Evolutionary conservation across 352 stramenopile species (phyloP), one percentile per base, ranked within the genome.

Genomic region (Thalassiosira mediterranea): DNA sequence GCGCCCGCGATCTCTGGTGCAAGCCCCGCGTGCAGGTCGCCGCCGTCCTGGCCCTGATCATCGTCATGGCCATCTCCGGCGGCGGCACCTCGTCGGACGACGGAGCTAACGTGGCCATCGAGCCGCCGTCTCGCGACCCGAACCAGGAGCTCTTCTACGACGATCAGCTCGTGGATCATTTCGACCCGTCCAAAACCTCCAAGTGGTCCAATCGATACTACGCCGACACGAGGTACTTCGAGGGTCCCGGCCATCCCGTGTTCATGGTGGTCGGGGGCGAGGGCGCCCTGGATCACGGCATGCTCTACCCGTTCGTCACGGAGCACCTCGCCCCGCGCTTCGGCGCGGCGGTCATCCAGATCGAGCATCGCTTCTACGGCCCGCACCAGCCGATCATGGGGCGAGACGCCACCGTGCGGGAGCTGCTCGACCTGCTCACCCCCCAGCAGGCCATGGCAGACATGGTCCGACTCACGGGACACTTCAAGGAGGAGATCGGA

Each of bases 401-500:
- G 25, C 17, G 66, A 29, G 51, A 72, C 23, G 53, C 70, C 7
- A 84, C 59, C 15, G 60, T 66, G 2, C 10, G 51, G 3, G 76
- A 84, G 46, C 25, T 84, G 29, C 19, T 76, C 2, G 46, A 74
- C 40, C 52, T 87, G 26, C 53, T 92, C 4, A 85, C 75, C 26
- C 83, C 86, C 3, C 70, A 88, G 51, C 86, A 92, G 53, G 86
- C 86, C 11, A 72, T 90, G 31, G 54, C 53, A n/a, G 86, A 92
- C 63, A 53, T 70, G 19, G n/a, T 89, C 4, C 47, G 52, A 4
- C 28, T 90, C 0, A 72, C 76, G 8, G 57, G 60, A 11, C 31
- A 44, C 11, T 75, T 70, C 57, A 64, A 60, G 26, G 47, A 68
- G 15, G 26, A 66, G 40, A 53, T 84, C 7, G 49, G 62, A 13